Conservation (phyloP, 768 basidiomycete genomes). For the Podaxis carcinomalis region DNA sequence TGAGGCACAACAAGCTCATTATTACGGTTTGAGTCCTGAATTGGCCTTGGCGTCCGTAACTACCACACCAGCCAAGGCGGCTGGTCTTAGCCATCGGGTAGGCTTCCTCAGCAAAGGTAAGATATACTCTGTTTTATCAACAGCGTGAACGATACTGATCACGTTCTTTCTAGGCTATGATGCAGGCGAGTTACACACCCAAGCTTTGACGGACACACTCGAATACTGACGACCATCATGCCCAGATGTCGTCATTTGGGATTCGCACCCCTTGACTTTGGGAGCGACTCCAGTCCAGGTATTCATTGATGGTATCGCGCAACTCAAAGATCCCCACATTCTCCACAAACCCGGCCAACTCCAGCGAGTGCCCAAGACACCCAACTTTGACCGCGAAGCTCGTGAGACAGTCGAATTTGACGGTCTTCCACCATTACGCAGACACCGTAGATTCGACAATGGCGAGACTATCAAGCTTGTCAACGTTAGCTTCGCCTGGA, state of each 20-base stretch:
- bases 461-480: constrained; percentile 44
- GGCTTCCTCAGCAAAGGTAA: constrained; percentile 55
- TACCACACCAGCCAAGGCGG: constrained; percentile 54
- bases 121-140: not conserved
- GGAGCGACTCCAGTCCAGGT: constrained; percentile 82
- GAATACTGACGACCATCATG: not conserved
- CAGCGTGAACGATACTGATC: not conserved
- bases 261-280: constrained; percentile 71
- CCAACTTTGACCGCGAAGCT: constrained; percentile 61
- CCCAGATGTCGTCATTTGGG: constrained; percentile 57
- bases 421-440: constrained; percentile 64
- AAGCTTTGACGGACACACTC: not conserved
- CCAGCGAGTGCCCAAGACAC: constrained; percentile 49
- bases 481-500: constrained; percentile 44
- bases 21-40: constrained; percentile 56
- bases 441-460: constrained; percentile 7
- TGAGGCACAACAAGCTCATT: constrained; percentile 68
- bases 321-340: constrained; percentile 35
- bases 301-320: constrained; percentile 79
- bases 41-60: constrained; percentile 62
- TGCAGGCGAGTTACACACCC: constrained; percentile 33
- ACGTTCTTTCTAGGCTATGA: constrained; percentile 50
- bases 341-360: constrained; percentile 40
- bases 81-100: constrained; percentile 66
- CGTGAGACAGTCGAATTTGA: constrained; percentile 51